Evolutionary conservation across 2,329 filamentous ascomycete species (phyloP).

Genomic region (Trichothecium roseum): DNA sequence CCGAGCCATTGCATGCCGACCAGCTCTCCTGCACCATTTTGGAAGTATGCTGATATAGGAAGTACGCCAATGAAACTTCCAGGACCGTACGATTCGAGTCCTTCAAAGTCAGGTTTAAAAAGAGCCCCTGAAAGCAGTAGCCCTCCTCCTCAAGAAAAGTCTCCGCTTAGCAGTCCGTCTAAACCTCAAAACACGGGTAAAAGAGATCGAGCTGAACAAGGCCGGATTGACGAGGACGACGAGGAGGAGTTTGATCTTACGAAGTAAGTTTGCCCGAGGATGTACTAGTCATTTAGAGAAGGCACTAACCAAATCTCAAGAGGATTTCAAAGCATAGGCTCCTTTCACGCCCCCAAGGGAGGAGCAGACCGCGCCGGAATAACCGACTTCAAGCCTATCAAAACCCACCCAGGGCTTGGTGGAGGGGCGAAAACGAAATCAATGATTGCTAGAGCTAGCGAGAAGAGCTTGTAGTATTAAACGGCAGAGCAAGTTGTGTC

Average conservation of each 20-base stretch:
- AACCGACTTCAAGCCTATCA: no score
- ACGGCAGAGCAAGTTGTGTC: no score
- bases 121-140: slow-evolving; percentile 47
- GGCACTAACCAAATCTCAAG: slow-evolving; percentile 19
- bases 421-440: slow-evolving; percentile 1
- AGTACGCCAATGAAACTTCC: slow-evolving; percentile 55
- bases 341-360: slow-evolving; percentile 42
- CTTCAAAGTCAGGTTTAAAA: slow-evolving; percentile 35
- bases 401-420: slow-evolving; percentile 1
- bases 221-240: slow-evolving; percentile 25
- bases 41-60: slow-evolving; percentile 72
- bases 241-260: slow-evolving; percentile 48
- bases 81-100: slow-evolving; percentile 45
- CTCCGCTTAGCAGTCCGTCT: slow-evolving; percentile 42
- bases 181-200: slow-evolving; percentile 21
- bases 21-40: slow-evolving; percentile 76
- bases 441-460: no score
- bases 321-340: slow-evolving; percentile 56
- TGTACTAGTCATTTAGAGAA: slow-evolving; percentile 9
- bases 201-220: slow-evolving; percentile 8
- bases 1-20: slow-evolving; percentile 82
- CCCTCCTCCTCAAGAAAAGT: slow-evolving; percentile 38
- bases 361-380: slow-evolving; percentile 14
- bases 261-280: slow-evolving; percentile 31
- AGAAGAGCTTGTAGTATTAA: no score